A percentile compares a stretch with the other conserved stretches of the same genome.
phyloP scores from a whole-genome alignment of 2,329 filamentous ascomycete species.

The Akanthomyces uredinophilus region DNA sequence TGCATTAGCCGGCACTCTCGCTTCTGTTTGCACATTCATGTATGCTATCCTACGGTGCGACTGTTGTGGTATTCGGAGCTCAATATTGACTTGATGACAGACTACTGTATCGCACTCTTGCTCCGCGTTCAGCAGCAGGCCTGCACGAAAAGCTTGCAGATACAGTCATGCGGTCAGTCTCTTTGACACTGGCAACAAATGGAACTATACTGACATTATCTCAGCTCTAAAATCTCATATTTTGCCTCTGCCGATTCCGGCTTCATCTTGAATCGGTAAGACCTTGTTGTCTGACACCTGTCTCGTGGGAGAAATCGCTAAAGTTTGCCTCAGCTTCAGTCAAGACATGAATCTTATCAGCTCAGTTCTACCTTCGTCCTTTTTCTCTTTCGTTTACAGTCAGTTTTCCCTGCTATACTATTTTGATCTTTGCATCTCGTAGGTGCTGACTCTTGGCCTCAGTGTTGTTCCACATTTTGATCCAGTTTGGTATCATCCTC shows the following conservation, averaged over 20 bases:
- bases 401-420: background rate
- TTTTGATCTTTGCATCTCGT: background rate
- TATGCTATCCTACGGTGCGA: background rate
- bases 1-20: background rate
- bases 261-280: background rate
- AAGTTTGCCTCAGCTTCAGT: slow-evolving; percentile 20
- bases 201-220: no score
- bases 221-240: slow-evolving; percentile 3
- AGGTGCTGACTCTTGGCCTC: background rate
- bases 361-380: slow-evolving; percentile 19
- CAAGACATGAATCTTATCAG: slow-evolving; percentile 25
- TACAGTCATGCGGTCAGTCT: background rate
- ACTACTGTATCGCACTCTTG: background rate
- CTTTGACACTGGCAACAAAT: no score
- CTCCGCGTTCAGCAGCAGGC: background rate
- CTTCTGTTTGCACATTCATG: background rate
- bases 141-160: background rate
- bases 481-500: slow-evolving; percentile 20
- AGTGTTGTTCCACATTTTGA: slow-evolving; percentile 8
- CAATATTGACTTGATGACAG: no score
- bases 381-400: slow-evolving; percentile 12
- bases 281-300: slow-evolving; percentile 16
- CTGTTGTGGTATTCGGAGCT: no score
- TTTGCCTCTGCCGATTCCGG: background rate
- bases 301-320: slow-evolving; percentile 18